Evolutionary conservation across 75 land plant genomes (phyloP).

Genomic region (Pseudotsuga menziesii): DNA sequence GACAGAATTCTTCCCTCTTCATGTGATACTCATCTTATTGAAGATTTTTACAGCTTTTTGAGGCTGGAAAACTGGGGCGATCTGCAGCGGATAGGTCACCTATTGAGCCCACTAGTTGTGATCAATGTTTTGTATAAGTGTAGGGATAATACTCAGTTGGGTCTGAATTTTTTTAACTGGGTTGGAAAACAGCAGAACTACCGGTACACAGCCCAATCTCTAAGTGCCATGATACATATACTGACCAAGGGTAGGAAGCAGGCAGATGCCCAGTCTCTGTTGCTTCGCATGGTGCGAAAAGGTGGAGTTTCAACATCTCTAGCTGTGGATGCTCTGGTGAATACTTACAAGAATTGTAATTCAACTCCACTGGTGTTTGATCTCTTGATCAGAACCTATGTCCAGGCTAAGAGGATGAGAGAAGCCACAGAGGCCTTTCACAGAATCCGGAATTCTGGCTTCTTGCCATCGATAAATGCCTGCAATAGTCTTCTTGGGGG

Average conservation of each 20-base stretch:
- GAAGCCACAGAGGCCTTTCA: conserved; percentile 56
- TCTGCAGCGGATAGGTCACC: conserved; percentile 2
- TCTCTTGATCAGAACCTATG: conserved; percentile 60
- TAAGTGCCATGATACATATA: conserved; percentile 44
- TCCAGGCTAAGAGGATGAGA: conserved; percentile 50
- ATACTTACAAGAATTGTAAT: conserved; percentile 14
- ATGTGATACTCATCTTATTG: neutral
- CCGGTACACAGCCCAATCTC: conserved; percentile 31
- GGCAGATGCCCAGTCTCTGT: conserved; percentile 49
- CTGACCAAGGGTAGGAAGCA: conserved; percentile 21
- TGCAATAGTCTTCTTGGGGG: conserved; percentile 61
- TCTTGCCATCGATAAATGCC: conserved; percentile 42
- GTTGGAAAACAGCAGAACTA: conserved; percentile 15
- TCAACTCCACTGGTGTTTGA: conserved; percentile 37
- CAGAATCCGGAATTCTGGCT: conserved; percentile 24
- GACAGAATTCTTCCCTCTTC: neutral
- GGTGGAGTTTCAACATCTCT: conserved; percentile 40
- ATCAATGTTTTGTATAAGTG: conserved; percentile 29
- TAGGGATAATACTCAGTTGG: conserved; percentile 14
- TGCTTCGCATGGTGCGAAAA: conserved; percentile 52
- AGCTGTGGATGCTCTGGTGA: conserved; percentile 32
- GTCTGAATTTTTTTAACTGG: conserved; percentile 29
- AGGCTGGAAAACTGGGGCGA: neutral
- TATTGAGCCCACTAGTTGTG: conserved; percentile 18
- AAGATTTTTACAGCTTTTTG: neutral